Evolutionary conservation across 345 rosid species (phyloP).

Genomic region (Toxicodendron radicans): DNA sequence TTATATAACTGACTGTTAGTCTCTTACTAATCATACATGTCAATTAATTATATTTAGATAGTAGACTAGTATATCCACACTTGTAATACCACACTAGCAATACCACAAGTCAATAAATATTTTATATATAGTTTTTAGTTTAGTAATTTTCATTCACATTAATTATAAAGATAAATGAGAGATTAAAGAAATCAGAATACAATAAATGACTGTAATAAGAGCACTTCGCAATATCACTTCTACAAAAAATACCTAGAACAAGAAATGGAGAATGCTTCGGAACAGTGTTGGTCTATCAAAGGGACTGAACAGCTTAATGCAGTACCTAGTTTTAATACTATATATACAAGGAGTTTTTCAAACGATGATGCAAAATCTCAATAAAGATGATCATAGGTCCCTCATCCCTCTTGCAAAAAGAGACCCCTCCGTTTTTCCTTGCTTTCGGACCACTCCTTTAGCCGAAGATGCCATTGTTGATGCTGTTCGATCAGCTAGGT

Average conservation of each 20-base stretch:
- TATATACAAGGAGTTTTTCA: conserved; percentile 26
- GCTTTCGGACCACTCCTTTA: conserved; percentile 33
- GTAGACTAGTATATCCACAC: too few relatives aligned
- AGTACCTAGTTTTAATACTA: neutral
- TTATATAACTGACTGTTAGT: too few relatives aligned
- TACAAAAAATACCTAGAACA: neutral
- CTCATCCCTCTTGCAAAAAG: conserved; percentile 48
- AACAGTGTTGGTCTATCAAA: conserved; percentile 19
- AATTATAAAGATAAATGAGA: too few relatives aligned
- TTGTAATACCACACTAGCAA: too few relatives aligned
- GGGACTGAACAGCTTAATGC: neutral
- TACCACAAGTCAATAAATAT: too few relatives aligned
- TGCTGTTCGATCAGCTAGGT: conserved; percentile 40
- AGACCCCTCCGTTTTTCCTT: conserved; percentile 50
- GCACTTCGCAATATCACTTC: too few relatives aligned
- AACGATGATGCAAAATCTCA: conserved; percentile 23
- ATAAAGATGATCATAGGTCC: conserved; percentile 31
- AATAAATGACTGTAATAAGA: too few relatives aligned
- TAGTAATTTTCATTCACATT: too few relatives aligned
- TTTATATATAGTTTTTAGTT: too few relatives aligned
- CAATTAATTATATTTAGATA: too few relatives aligned
- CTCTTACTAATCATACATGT: too few relatives aligned
- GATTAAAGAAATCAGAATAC: too few relatives aligned
- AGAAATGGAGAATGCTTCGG: conserved; percentile 18
- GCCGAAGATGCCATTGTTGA: conserved; percentile 53